Evolutionary conservation across 1,284 basidiomycete genomes (phyloP), one percentile per base, ranked within the genome.

Genomic region (Sanghuangporus baumii): DNA sequence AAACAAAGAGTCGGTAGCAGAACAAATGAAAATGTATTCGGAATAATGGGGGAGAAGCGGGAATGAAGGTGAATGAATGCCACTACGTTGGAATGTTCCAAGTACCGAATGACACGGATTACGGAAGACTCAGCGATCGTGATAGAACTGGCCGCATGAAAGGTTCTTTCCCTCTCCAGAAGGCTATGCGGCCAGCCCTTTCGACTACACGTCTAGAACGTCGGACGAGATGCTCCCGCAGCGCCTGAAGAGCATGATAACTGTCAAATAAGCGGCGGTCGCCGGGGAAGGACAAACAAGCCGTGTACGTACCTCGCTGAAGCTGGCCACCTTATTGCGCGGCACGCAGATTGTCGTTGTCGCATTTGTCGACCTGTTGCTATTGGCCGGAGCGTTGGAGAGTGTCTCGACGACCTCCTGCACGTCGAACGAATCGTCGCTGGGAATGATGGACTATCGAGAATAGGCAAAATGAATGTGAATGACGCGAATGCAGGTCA

Each of bases 71-170:
- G 26, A 31, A 4, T 31, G 26, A 31, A 4, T 31, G 26, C 26
- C 26, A 31, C 26, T 4, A 31, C 26, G 26, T 26, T 14, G 6
- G 52, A n/a, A 12, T 2, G 31, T 18, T 31, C n/a, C 52, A 36
- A 54, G 31, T 14, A 36, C 26, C 4, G 16, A n/a, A 34, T 2
- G 31, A 37, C 16, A 16, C 16, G 36, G 31, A 38, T 23, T 56
- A 62, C 20, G 61, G 61, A 20, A 62, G 56, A n/a, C 55, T 58
- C 23, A 62, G n/a, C 36, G 61, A 62, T 11, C 61, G 55, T 52
- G 36, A 57, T 12, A 62, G 48, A 9, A 46, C 48, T 2, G 61
- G 61, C 20, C 61, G 55, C 34, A 62, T 57, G 48, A 51, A 62
- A 6, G 55, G 55, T 46, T 62, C 61, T 11, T 43, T 57, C 48